Base-by-base conservation (phyloP, 306 rosid genomes). In the Citrullus amarus region DNA sequence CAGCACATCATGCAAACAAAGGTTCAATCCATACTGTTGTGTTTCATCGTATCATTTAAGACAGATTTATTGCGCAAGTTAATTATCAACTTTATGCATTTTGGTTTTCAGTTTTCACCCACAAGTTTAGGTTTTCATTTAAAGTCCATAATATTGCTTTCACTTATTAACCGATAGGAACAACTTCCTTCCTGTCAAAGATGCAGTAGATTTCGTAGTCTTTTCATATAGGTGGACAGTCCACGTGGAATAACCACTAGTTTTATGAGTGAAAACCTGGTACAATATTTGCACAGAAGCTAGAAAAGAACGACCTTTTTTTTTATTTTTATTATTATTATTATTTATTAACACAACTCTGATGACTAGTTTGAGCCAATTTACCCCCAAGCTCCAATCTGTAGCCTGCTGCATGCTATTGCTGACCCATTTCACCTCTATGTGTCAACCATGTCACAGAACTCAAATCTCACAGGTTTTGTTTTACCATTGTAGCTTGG, bases 401-500 rank as follows among this genome's bases (percentile, higher is more conserved):
- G 59, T 72, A 48, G 43, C 77, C 41, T 28, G 58, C 59, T 14
- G 14, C 43, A 28, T 48, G 41, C 48, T 63, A 16, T 16, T 16
- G 44, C 39, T 34, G 25, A 7, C 2, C 36, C 39, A 44, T 63
- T 75, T 56, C 80, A 67, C 50, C 14, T 80, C 79, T 43, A 9
- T 10, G 51, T 9, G 16, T 39, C 50, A 38, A 67, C 58, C 9
- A 44, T 9, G n/a, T 32, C 39, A 51, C 71, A 32, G 32, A n/a
- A 41, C 20, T 41, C 80, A n/a, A 56, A 58, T 78, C 80, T 66
- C 84, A 44, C 48, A 46, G 41, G 18, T 71, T 8, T 36, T 34
- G 17, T 71, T 81, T 92, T 91, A 90, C 97, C 96, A 93, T 66
- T 77, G 89, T 73, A 93, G 85, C 86, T 90, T 93, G 34, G 88